Evolutionary conservation across 2,329 filamentous ascomycete genomes (phyloP).

Genomic region (Thelonectria olida): DNA sequence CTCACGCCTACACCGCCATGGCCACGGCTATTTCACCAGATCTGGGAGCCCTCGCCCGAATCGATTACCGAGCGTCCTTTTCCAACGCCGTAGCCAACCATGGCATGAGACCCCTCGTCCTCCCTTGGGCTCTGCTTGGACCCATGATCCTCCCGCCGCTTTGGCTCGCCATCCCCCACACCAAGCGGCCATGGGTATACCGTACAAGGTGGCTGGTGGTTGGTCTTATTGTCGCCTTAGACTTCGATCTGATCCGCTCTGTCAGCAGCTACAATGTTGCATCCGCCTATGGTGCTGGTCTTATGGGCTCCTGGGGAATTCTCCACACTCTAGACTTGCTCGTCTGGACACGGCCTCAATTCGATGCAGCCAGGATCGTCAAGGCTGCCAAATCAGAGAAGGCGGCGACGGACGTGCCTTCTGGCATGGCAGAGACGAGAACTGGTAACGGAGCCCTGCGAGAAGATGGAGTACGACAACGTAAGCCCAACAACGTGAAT

Average conservation of each 20-base stretch:
- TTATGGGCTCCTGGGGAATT: constrained; percentile 61
- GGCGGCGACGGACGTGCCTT: background rate
- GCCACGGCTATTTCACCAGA: constrained; percentile 12
- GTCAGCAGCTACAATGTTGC: constrained; percentile 63
- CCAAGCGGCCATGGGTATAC: constrained; percentile 59
- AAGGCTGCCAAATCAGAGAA: constrained; percentile 40
- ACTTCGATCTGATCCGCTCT: constrained; percentile 51
- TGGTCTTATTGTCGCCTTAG: constrained; percentile 52
- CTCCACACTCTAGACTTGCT: constrained; percentile 60
- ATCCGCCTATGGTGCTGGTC: constrained; percentile 59
- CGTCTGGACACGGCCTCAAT: constrained; percentile 65
- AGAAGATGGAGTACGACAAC: constrained; percentile 27
- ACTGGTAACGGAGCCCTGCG: background rate
- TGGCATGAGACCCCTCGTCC: constrained; percentile 55
- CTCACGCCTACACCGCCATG: constrained; percentile 12
- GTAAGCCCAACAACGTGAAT: constrained; percentile 17
- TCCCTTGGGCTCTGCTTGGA: constrained; percentile 61
- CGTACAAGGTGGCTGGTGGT: constrained; percentile 59
- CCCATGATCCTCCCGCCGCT: constrained; percentile 59
- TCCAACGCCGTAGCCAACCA: constrained; percentile 49
- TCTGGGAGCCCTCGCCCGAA: constrained; percentile 41
- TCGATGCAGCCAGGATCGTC: constrained; percentile 62
- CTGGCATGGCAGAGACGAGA: background rate
- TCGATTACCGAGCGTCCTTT: constrained; percentile 50
- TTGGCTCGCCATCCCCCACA: constrained; percentile 67